Evolutionary conservation across 2,329 filamentous ascomycete species (phyloP), one percentile per base, ranked within the genome.

Genomic region (Aspergillus sojae): DNA sequence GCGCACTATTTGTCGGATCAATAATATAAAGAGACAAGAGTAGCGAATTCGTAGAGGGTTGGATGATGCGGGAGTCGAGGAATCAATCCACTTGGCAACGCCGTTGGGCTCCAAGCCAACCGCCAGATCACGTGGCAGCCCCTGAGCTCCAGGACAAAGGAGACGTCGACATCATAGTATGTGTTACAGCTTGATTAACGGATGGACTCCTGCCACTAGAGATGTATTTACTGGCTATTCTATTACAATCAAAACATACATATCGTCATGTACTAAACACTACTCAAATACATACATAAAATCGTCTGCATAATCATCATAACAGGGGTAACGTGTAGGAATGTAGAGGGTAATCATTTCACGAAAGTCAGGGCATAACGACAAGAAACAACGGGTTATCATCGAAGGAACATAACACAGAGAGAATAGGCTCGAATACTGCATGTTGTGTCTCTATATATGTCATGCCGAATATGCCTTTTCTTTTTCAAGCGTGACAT

Each of bases 111-210:
- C 61, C 58, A 68, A 65, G 58, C 45, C 48, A 41, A 32, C 53
- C 48, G 19, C 48, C 48, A 5, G 59, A 71, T 75, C 74, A 75
- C 74, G 74, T 75, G 74, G 65, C 58, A 66, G 43, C 73, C 73
- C 73, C 71, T 74, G 71, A 75, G 58, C 62, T 53, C 45, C 32
- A n/a, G 21, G 21, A 21, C 16, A 26, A 7, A 11, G 26, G n/a
- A 54, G 6, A 50, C 12, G 23, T 12, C 23, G 12, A 28, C 12
- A 14, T n/a, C 12, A 48, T 48, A 26, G 23, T 4, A 32, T 19
- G 21, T 53, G 52, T 55, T 55, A 36, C 57, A 52, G 19, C 19
- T 59, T 59, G 16, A 59, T 59, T 59, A 52, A 50, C 16, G n/a
- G 21, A 39, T 11, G 30, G 48, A 26, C n/a, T 28, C 16, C 41